These are phyloP conservation scores for Chrysoporthe puriensis DNA, from an alignment of 2,329 filamentous ascomycete genomes.

Conservation along the genomic window DNA sequence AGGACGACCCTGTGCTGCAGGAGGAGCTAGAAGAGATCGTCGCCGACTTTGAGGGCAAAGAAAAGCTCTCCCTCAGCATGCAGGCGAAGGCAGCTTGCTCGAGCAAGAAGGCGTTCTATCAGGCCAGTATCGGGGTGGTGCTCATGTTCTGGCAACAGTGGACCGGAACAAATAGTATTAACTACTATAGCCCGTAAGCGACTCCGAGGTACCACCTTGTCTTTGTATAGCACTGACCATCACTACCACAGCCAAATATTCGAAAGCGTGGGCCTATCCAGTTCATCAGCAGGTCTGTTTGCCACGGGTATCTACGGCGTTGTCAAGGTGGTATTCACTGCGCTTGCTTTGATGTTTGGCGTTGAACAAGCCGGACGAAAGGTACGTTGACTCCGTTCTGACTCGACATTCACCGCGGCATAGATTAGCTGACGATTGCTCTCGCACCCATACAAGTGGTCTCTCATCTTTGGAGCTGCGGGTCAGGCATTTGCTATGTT, in stretches of 20 bases:
- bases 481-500: conserved; percentile 47
- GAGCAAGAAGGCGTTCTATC: conserved; percentile 46
- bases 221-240: conserved; percentile 32
- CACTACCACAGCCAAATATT: conserved; percentile 55
- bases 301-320: conserved; percentile 76
- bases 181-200: conserved; percentile 50
- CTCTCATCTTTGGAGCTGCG: conserved; percentile 48
- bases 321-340: conserved; percentile 61
- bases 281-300: conserved; percentile 64
- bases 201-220: conserved; percentile 21
- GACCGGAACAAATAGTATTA: conserved; percentile 63
- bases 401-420: conserved; percentile 35
- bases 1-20: conserved; percentile 57
- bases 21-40: conserved; percentile 61
- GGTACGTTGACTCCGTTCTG: conserved; percentile 36
- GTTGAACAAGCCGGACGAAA: conserved; percentile 28
- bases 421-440: conserved; percentile 41
- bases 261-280: conserved; percentile 62
- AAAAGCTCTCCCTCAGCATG: conserved; percentile 36
- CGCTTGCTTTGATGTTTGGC: conserved; percentile 27
- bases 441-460: conserved; percentile 51
- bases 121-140: conserved; percentile 34
- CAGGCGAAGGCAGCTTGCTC: conserved; percentile 46
- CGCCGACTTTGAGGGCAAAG: conserved; percentile 57
- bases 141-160: conserved; percentile 37